Base-by-base conservation (phyloP, 345 rosid species). In the Trapa bicornis region DNA sequence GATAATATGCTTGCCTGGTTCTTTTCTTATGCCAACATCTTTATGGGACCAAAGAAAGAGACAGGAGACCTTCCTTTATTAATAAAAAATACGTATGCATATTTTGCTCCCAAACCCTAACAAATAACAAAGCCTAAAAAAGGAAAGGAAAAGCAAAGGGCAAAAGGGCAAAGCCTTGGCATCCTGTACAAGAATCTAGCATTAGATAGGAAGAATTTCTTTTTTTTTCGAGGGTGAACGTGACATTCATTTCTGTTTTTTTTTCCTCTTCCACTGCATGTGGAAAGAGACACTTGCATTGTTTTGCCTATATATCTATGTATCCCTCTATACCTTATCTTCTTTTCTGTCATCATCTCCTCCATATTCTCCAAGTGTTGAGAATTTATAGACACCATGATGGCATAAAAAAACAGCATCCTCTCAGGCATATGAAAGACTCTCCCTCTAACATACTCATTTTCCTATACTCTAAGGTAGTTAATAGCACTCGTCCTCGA, bases 191-290 rank as follows among this genome's bases (percentile, higher is more conserved):
- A 71, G 74, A 81, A 81, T 73, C 85, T 70, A 63, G 73, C 75
- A 71, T 68, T 22, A 76, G 82, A 83, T 82, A n/a, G 75, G 64
- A 69, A 72, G 82, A 83, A 77, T 76, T 83, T 61, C 76, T 75
- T 81, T 80, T 58, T 83, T 80, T 83, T 86, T 77, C 75, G 29
- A 77, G 77, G 80, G 65, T 74, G 76, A 81, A 56, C 79, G 77
- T 58, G 81, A 77, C 82, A 76, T 77, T 73, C 70, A 41, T 41
- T 41, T 41, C 61, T 22, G 29, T 22, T 71, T 77, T 76, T 22
- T 22, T 74, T 78, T 66, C 35, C 38, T 69, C 61, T 22, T 67
- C 33, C 42, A 54, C 64, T 65, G 77, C 83, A 75, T 73, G 77
- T 81, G 78, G 83, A 79, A 68, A 79, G 74, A 66, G 76, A 73